Base-by-base conservation (phyloP, 2,329 filamentous ascomycete species). In the Fusarium sp. region DNA sequence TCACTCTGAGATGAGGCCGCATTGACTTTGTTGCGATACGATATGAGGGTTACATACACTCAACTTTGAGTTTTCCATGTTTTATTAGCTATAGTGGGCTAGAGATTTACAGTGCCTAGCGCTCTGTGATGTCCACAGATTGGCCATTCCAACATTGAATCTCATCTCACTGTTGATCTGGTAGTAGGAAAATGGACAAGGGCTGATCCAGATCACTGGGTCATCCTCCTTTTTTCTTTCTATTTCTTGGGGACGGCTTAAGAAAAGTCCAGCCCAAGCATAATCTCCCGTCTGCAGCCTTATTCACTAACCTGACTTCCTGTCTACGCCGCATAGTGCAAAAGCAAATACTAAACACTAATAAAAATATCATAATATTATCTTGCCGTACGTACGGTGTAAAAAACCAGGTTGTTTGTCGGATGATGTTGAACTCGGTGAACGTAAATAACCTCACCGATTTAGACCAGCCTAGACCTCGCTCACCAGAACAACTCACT, bases 121-220 rank as follows among this genome's bases (percentile, higher is more conserved):
- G 47, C n/a, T 35, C 16, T 13, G 21, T 25, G 30, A 40, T 32
- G 18, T 32, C 32, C 30, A 35, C 18, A 37, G 50, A 49, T 49
- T 49, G 38, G 30, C 54, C 40, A 35, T 70, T 69, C 66, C 64
- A 64, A 74, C 72, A 52, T 60, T 33, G 32, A 46, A 58, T 33
- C 58, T 59, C 72, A 78, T 77, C 73, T 77, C 66, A 62, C 62
- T 58, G 62, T 74, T 74, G 62, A 78, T 78, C 76, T 77, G 62
- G 64, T 30, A 46, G 23, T 49, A 47, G 50, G 30, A 72, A 63
- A 72, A 52, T 43, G 52, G 70, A 72, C 68, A 73, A 77, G 74
- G 76, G 76, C 73, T 64, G 73, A 76, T 73, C 76, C 76, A 78
- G 76, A 77, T 78, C 76, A 77, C 49, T 74, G 75, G 76, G 76